Evolutionary conservation across 2,329 filamentous ascomycete genomes (phyloP).

Genomic region (Ceratocystis alfenasii): DNA sequence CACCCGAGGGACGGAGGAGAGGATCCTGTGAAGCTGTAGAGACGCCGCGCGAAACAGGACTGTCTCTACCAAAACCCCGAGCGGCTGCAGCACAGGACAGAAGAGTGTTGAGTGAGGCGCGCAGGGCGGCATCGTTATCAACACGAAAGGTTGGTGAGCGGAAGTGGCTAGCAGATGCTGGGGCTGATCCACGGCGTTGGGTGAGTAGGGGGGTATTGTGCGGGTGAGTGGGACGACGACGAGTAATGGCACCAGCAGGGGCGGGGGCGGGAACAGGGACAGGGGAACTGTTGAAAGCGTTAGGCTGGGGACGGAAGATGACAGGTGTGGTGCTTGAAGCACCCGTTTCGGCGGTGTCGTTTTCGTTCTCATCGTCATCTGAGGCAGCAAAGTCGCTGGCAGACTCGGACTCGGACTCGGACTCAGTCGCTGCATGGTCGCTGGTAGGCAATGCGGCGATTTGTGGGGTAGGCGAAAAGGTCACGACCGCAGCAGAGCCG

Average conservation of each 20-base stretch:
- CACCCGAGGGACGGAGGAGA: slow-evolving; percentile 34
- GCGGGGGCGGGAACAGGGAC: slow-evolving; percentile 41
- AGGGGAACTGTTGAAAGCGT: slow-evolving; percentile 56
- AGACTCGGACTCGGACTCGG: slow-evolving; percentile 30
- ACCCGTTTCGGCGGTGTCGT: slow-evolving; percentile 58
- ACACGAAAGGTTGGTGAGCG: slow-evolving; percentile 65
- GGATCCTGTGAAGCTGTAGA: slow-evolving; percentile 21
- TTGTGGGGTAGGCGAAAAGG: slow-evolving; percentile 10
- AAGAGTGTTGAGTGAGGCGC: slow-evolving; percentile 86
- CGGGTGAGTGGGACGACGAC: slow-evolving; percentile 37
- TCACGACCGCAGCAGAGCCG: background rate
- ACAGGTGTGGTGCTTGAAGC: slow-evolving; percentile 53
- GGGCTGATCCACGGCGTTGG: slow-evolving; percentile 38
- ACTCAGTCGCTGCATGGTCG: slow-evolving; percentile 30
- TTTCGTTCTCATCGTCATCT: slow-evolving; percentile 44
- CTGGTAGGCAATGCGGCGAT: slow-evolving; percentile 8
- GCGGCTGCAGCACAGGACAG: slow-evolving; percentile 91
- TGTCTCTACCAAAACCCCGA: slow-evolving; percentile 52
- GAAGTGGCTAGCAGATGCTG: slow-evolving; percentile 40
- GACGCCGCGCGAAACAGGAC: slow-evolving; percentile 29
- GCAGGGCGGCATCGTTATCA: slow-evolving; percentile 84
- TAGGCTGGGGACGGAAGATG: slow-evolving; percentile 74
- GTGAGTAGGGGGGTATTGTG: slow-evolving; percentile 38
- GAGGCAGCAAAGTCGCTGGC: slow-evolving; percentile 25
- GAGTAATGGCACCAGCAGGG: slow-evolving; percentile 49